These are phyloP conservation scores for Salmacisia buchloeana DNA, from an alignment of 1,284 basidiomycete genomes.

Conservation along the genomic window DNA sequence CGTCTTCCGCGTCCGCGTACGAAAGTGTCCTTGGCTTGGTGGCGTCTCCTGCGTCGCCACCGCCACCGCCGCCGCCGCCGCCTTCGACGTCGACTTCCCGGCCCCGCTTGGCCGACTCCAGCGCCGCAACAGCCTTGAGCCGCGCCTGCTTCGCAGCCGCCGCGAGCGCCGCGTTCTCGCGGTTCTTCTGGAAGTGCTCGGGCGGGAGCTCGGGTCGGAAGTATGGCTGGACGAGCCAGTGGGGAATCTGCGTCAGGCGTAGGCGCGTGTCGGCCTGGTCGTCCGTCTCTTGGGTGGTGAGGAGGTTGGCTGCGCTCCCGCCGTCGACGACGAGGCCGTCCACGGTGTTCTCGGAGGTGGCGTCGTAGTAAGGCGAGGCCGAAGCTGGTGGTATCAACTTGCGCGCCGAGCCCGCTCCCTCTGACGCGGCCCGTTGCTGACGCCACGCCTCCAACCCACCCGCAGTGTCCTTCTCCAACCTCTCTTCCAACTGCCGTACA, in stretches of 20 bases:
- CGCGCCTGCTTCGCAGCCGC: background rate
- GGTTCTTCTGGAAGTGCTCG: conserved; percentile 5
- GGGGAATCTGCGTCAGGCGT: conserved; percentile 61
- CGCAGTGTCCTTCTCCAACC: conserved; percentile 60
- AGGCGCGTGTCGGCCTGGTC: conserved; percentile 38
- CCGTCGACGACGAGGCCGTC: conserved; percentile 4
- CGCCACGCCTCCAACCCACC: conserved; percentile 13
- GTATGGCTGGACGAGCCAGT: conserved; percentile 82
- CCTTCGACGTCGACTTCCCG: background rate
- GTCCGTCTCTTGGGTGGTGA: conserved; percentile 52
- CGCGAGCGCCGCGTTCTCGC: background rate
- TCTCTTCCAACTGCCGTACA: conserved; percentile 62
- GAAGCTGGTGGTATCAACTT: conserved; percentile 17
- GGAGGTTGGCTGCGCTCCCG: background rate
- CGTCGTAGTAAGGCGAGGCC: conserved; percentile 15
- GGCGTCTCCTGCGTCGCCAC: too few relatives aligned
- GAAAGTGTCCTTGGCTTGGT: too few relatives aligned
- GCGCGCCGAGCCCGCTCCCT: background rate
- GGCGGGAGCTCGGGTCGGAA: conserved; percentile 57
- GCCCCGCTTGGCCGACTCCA: background rate
- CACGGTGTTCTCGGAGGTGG: background rate
- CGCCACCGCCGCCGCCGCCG: too few relatives aligned
- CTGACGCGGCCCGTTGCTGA: background rate
- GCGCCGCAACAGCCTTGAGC: background rate
- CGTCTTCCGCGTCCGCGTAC: background rate